Conservation (phyloP, 208 protist species). For the Leishmania tropica region DNA sequence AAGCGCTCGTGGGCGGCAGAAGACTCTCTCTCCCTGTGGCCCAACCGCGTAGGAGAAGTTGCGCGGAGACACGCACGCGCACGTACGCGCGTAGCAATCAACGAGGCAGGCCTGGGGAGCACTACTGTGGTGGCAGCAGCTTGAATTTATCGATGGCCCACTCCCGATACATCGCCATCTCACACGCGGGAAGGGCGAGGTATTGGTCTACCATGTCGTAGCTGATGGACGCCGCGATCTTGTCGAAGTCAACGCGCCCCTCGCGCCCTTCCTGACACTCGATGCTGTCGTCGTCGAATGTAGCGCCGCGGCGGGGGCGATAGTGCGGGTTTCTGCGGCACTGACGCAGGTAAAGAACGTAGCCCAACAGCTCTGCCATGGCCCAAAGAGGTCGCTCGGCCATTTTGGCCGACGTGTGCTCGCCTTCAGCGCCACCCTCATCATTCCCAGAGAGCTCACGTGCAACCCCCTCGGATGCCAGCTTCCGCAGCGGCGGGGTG, state of each 20-base stretch:
- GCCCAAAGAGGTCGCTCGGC: background rate
- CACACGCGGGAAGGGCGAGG: constrained; percentile 20
- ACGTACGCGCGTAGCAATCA: background rate
- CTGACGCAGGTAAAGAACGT: constrained; percentile 3
- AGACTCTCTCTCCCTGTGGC: background rate
- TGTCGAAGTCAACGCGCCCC: background rate
- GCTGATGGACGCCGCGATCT: constrained; percentile 3
- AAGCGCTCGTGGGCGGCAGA: background rate
- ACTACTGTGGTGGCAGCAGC: background rate
- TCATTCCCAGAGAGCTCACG: background rate
- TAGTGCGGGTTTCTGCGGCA: constrained; percentile 4
- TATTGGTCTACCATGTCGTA: constrained; percentile 11
- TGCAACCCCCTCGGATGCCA: background rate
- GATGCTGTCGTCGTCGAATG: background rate
- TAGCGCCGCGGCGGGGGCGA: background rate
- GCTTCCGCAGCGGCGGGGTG: background rate
- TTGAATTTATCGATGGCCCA: constrained; percentile 20
- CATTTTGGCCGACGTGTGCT: background rate
- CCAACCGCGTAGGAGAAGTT: background rate
- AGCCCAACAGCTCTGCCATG: constrained; percentile 8
- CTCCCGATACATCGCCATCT: constrained; percentile 29
- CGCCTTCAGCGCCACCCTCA: background rate
- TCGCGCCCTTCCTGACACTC: background rate
- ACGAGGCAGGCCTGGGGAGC: background rate
- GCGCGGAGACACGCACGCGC: background rate